Evolutionary conservation across 2,329 filamentous ascomycete genomes (phyloP).

Genomic region (Trichoderma gracile): DNA sequence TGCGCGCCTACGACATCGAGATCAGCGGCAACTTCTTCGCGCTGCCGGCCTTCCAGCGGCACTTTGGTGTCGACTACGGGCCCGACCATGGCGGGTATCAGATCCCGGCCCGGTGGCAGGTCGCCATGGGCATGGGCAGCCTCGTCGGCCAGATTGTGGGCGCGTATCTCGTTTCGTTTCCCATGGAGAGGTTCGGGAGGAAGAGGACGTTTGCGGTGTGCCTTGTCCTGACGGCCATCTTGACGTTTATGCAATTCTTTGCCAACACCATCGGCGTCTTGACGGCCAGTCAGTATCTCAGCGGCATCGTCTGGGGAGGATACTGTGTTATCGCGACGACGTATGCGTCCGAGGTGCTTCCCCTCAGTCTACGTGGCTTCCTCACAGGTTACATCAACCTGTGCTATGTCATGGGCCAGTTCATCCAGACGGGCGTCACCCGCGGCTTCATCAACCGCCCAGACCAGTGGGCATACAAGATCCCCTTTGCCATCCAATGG

Average conservation of each 20-base stretch:
- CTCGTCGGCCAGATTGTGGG: constrained; percentile 52
- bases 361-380: constrained; percentile 44
- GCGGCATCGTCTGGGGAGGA: constrained; percentile 49
- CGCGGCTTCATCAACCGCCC: constrained; percentile 34
- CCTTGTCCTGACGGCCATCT: constrained; percentile 36
- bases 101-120: constrained; percentile 52
- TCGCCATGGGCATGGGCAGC: constrained; percentile 47
- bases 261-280: constrained; percentile 42
- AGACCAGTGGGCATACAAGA: constrained; percentile 48
- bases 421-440: constrained; percentile 43
- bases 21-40: constrained; percentile 43
- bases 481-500: constrained; percentile 53
- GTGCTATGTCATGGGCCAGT: constrained; percentile 50
- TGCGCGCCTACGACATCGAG: constrained; percentile 45
- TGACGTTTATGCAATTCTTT: constrained; percentile 53
- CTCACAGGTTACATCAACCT: constrained; percentile 50
- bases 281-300: constrained; percentile 47
- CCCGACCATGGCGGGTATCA: constrained; percentile 34
- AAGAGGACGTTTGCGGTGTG: constrained; percentile 44
- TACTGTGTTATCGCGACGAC: constrained; percentile 48
- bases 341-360: constrained; percentile 49
- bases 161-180: constrained; percentile 31
- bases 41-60: constrained; percentile 32
- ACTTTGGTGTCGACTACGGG: constrained; percentile 22
- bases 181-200: constrained; percentile 44